Percentiles rank a stretch among this genome's conserved stretches.
These are phyloP conservation scores for Collariella sp. DNA, from an alignment of 495 filamentous ascomycete genomes.

Conservation along the genomic window DNA sequence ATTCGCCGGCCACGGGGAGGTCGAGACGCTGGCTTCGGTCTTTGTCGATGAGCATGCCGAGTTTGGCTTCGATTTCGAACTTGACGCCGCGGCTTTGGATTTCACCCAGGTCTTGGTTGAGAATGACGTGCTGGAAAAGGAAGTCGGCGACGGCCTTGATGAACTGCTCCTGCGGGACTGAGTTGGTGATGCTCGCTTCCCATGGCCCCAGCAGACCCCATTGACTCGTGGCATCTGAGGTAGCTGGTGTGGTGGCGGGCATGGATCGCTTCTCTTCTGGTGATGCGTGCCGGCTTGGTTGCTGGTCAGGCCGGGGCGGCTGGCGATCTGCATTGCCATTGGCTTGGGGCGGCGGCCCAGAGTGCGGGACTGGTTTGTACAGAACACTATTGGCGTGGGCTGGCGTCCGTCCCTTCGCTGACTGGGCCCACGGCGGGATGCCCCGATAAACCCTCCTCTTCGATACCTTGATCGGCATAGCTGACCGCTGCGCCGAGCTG, in stretches of 20 bases:
- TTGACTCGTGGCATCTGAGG: constrained; percentile 4
- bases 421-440: constrained; percentile 41
- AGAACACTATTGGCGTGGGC: constrained; percentile 32
- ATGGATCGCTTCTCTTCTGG: constrained; percentile 36
- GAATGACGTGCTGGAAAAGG: constrained; percentile 59
- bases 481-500: constrained; percentile 12
- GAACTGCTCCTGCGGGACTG: constrained; percentile 58
- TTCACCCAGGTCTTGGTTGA: constrained; percentile 47
- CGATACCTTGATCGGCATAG: constrained; percentile 19
- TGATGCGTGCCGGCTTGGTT: constrained; percentile 39
- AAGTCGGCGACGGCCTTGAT: constrained; percentile 64
- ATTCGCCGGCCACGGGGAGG: constrained; percentile 57
- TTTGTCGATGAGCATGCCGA: constrained; percentile 70
- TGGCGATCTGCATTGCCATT: constrained; percentile 37
- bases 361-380: constrained; percentile 25
- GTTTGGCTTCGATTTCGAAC: constrained; percentile 85
- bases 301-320: background rate
- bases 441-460: constrained; percentile 29
- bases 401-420: constrained; percentile 19
- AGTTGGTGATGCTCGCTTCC: constrained; percentile 64
- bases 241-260: constrained; percentile 8
- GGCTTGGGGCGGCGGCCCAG: constrained; percentile 18
- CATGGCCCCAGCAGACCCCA: constrained; percentile 47
- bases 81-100: constrained; percentile 50
- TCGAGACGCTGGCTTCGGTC: constrained; percentile 56